These are phyloP conservation scores for Podospora conica DNA, from an alignment of 495 filamentous ascomycete genomes.

Conservation along the genomic window DNA sequence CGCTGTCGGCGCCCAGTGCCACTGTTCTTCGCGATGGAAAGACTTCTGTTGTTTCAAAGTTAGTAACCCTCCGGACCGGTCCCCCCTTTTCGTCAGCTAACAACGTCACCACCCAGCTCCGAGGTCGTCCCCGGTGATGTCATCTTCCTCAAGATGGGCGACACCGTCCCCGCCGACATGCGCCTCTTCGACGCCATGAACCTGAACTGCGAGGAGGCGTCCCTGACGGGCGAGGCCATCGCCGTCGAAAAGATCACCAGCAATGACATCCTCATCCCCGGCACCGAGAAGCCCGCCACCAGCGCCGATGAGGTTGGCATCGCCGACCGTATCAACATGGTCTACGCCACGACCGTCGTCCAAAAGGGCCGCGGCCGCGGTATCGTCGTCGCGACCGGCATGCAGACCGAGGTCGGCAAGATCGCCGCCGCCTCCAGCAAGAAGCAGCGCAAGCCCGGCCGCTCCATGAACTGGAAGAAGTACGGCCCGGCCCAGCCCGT, in stretches of 20 bases:
- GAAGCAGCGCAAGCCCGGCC: conserved; percentile 53
- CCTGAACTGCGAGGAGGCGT: conserved; percentile 38
- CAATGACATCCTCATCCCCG: conserved; percentile 29
- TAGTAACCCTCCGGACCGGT: conserved; percentile 12
- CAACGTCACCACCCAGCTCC: conserved; percentile 37
- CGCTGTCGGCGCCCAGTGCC: conserved; percentile 73
- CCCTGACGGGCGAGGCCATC: conserved; percentile 65
- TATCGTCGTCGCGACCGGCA: conserved; percentile 64
- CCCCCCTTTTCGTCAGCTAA: not conserved
- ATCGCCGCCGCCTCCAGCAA: conserved; percentile 63
- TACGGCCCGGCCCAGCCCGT: conserved; percentile 53
- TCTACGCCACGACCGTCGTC: conserved; percentile 61
- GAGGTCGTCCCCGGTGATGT: conserved; percentile 81
- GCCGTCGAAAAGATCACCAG: conserved; percentile 31
- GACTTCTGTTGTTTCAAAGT: conserved; percentile 55
- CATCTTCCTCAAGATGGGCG: conserved; percentile 72
- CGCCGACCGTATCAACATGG: conserved; percentile 63
- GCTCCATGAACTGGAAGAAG: conserved; percentile 58
- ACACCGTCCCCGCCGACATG: conserved; percentile 74
- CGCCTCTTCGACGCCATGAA: conserved; percentile 76
- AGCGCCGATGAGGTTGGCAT: conserved; percentile 50
- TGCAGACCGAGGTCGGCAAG: conserved; percentile 79
- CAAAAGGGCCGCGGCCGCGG: conserved; percentile 63
- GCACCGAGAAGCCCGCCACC: conserved; percentile 23
- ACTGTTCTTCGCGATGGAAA: conserved; percentile 68